These are phyloP conservation scores for Cystoisospora suis DNA, from an alignment of 169 alveolate genomes.

Conservation along the genomic window DNA sequence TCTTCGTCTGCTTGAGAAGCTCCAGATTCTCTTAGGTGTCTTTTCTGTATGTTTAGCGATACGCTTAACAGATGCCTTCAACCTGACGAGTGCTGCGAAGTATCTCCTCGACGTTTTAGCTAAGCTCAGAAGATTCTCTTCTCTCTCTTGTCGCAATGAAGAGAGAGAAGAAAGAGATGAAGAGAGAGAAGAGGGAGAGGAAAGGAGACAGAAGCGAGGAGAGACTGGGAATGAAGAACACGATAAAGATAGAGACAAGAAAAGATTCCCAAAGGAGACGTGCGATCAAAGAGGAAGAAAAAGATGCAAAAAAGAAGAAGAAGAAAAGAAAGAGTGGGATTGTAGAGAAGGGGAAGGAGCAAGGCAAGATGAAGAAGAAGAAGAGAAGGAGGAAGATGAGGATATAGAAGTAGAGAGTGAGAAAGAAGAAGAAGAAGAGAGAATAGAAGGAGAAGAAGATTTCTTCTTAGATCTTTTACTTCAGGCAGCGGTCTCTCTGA, in stretches of 20 bases:
- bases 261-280: no score
- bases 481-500: background rate
- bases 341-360: background rate
- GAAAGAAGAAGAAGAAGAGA: background rate
- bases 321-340: no score
- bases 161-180: no score
- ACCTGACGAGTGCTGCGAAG: background rate
- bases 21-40: background rate
- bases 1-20: background rate
- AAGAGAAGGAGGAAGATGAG: background rate
- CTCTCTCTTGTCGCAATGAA: no score
- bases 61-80: background rate
- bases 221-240: no score
- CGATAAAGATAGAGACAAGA: no score
- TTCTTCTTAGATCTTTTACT: no score
- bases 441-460: background rate
- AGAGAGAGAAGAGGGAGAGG: no score
- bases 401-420: background rate
- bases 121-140: no score
- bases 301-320: no score
- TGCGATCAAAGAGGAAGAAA: no score
- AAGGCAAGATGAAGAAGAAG: background rate
- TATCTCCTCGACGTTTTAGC: background rate
- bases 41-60: background rate
- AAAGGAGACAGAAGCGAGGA: no score